phyloP scores from a whole-genome alignment of 2,329 filamentous ascomycete species.

The Beauveria australis region DNA sequence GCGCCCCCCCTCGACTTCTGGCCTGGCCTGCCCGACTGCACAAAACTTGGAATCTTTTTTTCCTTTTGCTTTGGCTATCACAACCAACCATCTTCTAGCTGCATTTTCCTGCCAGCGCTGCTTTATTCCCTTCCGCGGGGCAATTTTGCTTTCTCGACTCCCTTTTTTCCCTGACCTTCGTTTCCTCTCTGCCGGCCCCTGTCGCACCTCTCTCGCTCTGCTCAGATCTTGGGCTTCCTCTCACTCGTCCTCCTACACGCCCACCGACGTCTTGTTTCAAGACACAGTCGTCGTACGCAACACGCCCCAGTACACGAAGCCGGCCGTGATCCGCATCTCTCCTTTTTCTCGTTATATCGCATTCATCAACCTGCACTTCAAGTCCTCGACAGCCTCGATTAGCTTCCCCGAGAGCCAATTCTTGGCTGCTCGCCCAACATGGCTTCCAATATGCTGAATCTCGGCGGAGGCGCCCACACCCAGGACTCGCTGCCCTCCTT shows the following conservation, averaged over 20 bases:
- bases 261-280: conserved; percentile 2
- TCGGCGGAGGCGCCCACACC: conserved; percentile 56
- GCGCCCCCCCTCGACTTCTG: not conserved
- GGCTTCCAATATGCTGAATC: conserved; percentile 50
- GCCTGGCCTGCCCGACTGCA: not conserved
- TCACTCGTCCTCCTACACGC: conserved; percentile 4
- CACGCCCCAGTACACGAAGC: conserved; percentile 6
- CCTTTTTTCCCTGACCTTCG: conserved; percentile 1
- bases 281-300: conserved; percentile 3
- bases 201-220: conserved; percentile 2
- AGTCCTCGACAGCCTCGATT: not conserved
- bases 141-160: conserved; percentile 7
- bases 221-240: not conserved
- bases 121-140: conserved; percentile 8
- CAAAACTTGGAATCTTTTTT: conserved; percentile 7
- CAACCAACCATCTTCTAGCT: not conserved
- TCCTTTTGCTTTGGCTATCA: conserved; percentile 1
- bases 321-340: not conserved
- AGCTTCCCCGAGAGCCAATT: conserved; percentile 17
- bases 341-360: not conserved
- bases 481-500: conserved; percentile 84
- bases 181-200: not conserved
- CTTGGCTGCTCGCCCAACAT: conserved; percentile 38
- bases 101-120: not conserved
- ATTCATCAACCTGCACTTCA: not conserved